Conservation (phyloP, 177 flowering plant species). For the Vitis hybrid region DNA sequence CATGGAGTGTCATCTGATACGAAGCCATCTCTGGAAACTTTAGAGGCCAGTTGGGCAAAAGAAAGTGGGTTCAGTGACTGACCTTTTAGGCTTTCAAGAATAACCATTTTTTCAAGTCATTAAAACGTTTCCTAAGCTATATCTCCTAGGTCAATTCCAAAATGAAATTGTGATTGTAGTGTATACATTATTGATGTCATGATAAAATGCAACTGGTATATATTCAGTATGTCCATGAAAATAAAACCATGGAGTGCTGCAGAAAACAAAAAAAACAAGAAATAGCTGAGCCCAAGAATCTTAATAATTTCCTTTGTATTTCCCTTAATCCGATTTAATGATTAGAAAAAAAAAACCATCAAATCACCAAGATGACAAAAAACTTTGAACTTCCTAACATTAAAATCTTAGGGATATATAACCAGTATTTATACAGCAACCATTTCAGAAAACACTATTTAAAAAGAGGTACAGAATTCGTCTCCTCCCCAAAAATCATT, state of each 20-base stretch:
- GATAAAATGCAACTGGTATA: background rate
- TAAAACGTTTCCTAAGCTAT: no score
- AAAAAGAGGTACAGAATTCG: background rate
- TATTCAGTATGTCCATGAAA: background rate
- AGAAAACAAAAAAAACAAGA: background rate
- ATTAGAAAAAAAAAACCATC: background rate
- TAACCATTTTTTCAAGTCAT: no score
- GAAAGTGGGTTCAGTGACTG: background rate
- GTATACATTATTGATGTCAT: background rate
- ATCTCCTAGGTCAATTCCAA: background rate
- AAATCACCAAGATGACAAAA: background rate
- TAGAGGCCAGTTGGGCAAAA: conserved; percentile 4
- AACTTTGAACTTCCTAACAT: background rate
- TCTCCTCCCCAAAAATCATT: background rate
- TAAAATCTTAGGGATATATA: background rate
- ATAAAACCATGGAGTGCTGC: background rate
- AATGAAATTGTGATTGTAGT: background rate
- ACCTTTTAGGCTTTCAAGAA: background rate
- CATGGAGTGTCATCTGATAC: conserved; percentile 10
- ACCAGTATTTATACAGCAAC: background rate
- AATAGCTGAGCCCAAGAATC: background rate
- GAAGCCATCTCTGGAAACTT: conserved; percentile 1
- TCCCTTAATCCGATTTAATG: background rate
- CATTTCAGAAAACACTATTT: background rate
- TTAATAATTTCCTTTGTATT: background rate